Percentiles rank a stretch among this genome's conserved stretches.
Evolutionary conservation across 1,284 basidiomycete genomes (phyloP).

Genomic region (Somion occarium): DNA sequence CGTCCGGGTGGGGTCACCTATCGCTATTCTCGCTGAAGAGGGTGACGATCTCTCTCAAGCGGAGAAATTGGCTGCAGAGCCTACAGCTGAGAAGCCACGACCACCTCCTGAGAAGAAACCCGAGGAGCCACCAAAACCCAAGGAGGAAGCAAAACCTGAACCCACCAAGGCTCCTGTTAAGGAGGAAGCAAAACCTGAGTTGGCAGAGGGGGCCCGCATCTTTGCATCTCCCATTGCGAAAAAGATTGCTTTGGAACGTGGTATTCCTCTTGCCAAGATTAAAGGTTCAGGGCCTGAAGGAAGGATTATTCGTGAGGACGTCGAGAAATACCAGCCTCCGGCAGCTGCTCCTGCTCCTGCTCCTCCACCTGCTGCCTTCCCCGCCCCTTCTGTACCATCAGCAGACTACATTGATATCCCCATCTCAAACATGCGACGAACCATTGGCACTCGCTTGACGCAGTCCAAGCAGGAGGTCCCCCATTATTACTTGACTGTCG

Average conservation of each 20-base stretch:
- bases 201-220: conserved; percentile 74
- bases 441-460: conserved; percentile 86
- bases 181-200: conserved; percentile 43
- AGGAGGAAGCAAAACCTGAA: conserved; percentile 39
- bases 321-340: conserved; percentile 80
- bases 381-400: conserved; percentile 37
- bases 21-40: conserved; percentile 90
- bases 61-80: conserved; percentile 70
- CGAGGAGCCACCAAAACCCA: conserved; percentile 32
- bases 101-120: conserved; percentile 30
- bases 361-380: conserved; percentile 34
- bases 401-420: conserved; percentile 88
- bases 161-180: conserved; percentile 24
- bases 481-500: conserved; percentile 97
- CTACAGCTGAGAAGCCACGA: conserved; percentile 32
- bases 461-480: conserved; percentile 93
- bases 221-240: conserved; percentile 95
- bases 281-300: conserved; percentile 95
- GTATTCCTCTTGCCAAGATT: conserved; percentile 87
- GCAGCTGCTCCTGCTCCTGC: conserved; percentile 37
- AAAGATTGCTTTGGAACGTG: conserved; percentile 94
- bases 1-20: conserved; percentile 80
- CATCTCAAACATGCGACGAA: conserved; percentile 92
- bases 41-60: conserved; percentile 90
- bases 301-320: conserved; percentile 90